These are phyloP conservation scores for Nidula microcarpa DNA, from an alignment of 768 basidiomycete species.

Conservation along the genomic window DNA sequence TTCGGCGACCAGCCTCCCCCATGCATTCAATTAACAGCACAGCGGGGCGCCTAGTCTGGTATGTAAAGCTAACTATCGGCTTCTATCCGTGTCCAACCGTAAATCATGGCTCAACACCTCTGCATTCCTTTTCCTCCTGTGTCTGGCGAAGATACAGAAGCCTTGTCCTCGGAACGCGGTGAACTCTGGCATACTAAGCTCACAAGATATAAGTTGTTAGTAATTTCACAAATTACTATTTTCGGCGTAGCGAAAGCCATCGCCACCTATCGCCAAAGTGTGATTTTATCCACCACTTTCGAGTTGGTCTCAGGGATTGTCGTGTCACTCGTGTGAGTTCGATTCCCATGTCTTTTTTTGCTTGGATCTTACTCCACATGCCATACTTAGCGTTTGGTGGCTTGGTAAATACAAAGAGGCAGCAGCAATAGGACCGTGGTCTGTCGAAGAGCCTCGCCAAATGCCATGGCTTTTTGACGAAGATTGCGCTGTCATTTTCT, in stretches of 20 bases:
- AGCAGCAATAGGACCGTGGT: background rate
- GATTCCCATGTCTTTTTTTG: background rate
- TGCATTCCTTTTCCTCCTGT: no score
- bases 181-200: slow-evolving; percentile 7
- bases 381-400: background rate
- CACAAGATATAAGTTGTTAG: slow-evolving; percentile 2
- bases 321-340: slow-evolving; percentile 2
- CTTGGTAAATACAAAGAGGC: background rate
- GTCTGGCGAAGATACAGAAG: no score
- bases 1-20: no score
- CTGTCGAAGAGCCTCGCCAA: background rate
- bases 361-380: no score
- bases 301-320: slow-evolving; percentile 6
- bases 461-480: slow-evolving; percentile 1
- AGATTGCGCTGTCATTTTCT: background rate
- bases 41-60: no score
- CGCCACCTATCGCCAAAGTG: background rate
- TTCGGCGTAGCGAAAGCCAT: slow-evolving; percentile 6
- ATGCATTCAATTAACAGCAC: no score
- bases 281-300: background rate
- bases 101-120: no score
- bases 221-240: no score
- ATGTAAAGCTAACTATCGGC: no score
- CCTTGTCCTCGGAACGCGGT: no score
- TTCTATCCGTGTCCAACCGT: no score